Percentiles rank a stretch among this genome's conserved stretches.
Evolutionary conservation across 1,284 basidiomycete genomes (phyloP).

Genomic region (Puccinia hordei): DNA sequence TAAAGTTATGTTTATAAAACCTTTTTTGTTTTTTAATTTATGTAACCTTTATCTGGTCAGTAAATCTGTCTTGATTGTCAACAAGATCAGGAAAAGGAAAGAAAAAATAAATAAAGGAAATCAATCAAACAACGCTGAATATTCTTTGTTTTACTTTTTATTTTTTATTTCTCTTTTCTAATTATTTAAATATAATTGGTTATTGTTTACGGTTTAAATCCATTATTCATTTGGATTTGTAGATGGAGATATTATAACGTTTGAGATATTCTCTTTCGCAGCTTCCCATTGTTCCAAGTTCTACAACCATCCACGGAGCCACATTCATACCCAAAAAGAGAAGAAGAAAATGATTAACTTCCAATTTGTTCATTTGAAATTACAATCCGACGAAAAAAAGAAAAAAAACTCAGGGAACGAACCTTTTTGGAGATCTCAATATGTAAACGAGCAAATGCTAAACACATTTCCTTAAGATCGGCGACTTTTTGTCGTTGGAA

Average conservation of each 20-base stretch:
- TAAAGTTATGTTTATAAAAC: too few species aligned
- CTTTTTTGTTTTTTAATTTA: too few species aligned
- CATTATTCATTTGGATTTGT: too few species aligned
- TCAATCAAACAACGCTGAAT: too few species aligned
- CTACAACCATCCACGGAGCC: slow-evolving; percentile 63
- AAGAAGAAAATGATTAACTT: not conserved
- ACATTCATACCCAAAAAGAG: not conserved
- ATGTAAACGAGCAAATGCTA: slow-evolving; percentile 84
- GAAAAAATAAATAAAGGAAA: too few species aligned
- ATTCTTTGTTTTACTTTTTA: too few species aligned
- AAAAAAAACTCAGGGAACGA: slow-evolving; percentile 51
- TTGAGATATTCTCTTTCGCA: slow-evolving; percentile 83
- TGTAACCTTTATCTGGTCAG: too few species aligned
- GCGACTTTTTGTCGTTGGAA: slow-evolving; percentile 99
- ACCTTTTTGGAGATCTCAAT: slow-evolving; percentile 95
- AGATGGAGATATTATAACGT: slow-evolving; percentile 68
- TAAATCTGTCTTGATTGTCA: too few species aligned
- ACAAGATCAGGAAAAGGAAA: too few species aligned
- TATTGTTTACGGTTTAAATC: too few species aligned
- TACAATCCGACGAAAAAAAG: slow-evolving; percentile 13
- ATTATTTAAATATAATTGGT: too few species aligned
- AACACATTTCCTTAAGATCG: slow-evolving; percentile 86
- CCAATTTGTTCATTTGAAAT: slow-evolving; percentile 16
- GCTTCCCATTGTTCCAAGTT: slow-evolving; percentile 96
- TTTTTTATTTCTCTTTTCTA: too few species aligned